Evolutionary conservation across 2,329 filamentous ascomycete species (phyloP), one percentile per base, ranked within the genome.

Genomic region (Fusarium verticillioides): DNA sequence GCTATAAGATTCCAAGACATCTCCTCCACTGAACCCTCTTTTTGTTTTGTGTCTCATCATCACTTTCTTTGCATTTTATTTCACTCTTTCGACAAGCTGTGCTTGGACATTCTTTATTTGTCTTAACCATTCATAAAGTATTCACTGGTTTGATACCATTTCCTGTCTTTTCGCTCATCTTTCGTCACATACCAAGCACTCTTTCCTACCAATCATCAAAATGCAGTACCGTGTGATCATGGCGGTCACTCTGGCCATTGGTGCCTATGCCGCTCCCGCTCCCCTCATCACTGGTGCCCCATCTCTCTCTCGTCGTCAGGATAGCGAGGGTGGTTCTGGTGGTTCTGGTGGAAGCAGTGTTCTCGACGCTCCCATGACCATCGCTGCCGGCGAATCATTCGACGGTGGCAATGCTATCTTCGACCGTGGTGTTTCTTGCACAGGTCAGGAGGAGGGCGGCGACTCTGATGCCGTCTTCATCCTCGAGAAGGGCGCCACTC

Each of bases 401-500:
- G 79, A 81, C 23, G 79, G 78, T 54, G 70, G 74, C 18, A 73
- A 79, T 47, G 75, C 65, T 60, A 61, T 78, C 66, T 79, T 72
- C 23, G 78, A 79, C 44, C 78, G 78, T 19, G 78, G 78, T 64
- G 70, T 73, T 47, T 58, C 66, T 13, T 79, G 78, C 69, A 75
- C 72, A 63, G 77, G 77, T 3, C 78, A 79, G 58, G 43, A 9
- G 0, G 78, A 79, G 58, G 78, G 78, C n/a, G 77, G 78, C 12
- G 69, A 70, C 52, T 78, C 79, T 1, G 85, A 87, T 53, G 83
- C 84, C 28, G 83, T 85, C 54, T 85, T 85, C 72, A 77, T 84
- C 50, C 79, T 85, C 9, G 78, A 81, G 49, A 61, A 76, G 7
- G 84, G 85, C 4, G 85, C 84, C 13, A 84, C 82, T 2, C 80